These are phyloP conservation scores for Claviceps pazoutovae DNA, from an alignment of 2,329 filamentous ascomycete species.

Conservation along the genomic window DNA sequence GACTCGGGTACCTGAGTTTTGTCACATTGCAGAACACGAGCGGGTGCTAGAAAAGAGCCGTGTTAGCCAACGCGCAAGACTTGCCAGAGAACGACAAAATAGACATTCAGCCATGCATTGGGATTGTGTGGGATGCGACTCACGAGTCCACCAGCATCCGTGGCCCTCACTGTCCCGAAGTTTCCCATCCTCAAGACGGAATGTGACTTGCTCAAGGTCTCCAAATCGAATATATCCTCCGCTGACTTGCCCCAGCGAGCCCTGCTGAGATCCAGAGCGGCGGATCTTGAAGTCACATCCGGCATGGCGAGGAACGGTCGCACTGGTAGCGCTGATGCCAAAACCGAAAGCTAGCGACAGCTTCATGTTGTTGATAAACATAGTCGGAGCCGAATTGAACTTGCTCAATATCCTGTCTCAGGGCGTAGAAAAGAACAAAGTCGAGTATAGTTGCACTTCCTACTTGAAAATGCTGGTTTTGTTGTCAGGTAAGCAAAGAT, in stretches of 20 bases:
- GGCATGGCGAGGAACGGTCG: conserved; percentile 6
- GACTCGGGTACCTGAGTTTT: conserved; percentile 31
- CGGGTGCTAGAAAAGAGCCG: conserved; percentile 27
- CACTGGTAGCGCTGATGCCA: conserved; percentile 7
- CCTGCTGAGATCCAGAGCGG: conserved; percentile 30
- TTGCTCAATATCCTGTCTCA: too few species aligned
- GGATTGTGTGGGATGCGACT: conserved; percentile 7
- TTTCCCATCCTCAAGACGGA: conserved; percentile 38
- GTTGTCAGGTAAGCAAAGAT: background rate
- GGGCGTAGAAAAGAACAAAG: too few species aligned
- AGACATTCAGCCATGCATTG: too few species aligned
- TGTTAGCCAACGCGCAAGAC: background rate
- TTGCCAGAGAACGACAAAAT: too few species aligned
- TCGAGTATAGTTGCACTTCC: too few species aligned
- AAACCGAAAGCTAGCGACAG: conserved; percentile 7
- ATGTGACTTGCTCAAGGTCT: conserved; percentile 33
- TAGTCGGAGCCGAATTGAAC: background rate
- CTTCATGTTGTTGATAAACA: background rate
- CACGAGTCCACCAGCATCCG: conserved; percentile 51
- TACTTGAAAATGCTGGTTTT: background rate
- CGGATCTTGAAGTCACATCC: conserved; percentile 32
- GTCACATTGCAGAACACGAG: conserved; percentile 49
- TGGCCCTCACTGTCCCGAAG: conserved; percentile 42
- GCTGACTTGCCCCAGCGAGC: conserved; percentile 43
- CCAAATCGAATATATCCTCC: conserved; percentile 45